A percentile compares a stretch with the other conserved stretches of the same genome.
These are phyloP conservation scores for Epichloe uncinata DNA, from an alignment of 2,329 filamentous ascomycete genomes.

Conservation along the genomic window DNA sequence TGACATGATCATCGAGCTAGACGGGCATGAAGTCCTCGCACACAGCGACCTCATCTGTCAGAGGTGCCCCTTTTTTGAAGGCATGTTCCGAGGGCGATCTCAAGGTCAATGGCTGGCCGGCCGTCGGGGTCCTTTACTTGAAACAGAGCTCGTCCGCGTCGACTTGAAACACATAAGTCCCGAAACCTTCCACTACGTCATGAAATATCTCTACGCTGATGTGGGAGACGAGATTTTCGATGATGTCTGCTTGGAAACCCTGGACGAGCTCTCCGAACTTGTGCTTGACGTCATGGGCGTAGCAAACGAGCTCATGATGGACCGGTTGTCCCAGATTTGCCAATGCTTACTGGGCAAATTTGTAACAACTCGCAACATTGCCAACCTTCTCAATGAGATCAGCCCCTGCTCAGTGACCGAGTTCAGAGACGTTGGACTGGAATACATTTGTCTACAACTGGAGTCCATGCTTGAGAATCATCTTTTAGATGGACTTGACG, in stretches of 20 bases:
- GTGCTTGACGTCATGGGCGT: constrained; percentile 81
- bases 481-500: constrained; percentile 72
- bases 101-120: constrained; percentile 70
- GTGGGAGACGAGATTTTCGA: constrained; percentile 71
- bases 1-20: constrained; percentile 67
- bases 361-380: constrained; percentile 76
- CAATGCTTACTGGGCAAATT: constrained; percentile 74
- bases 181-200: constrained; percentile 62
- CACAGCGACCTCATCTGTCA: constrained; percentile 72
- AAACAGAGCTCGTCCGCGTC: constrained; percentile 43
- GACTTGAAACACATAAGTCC: constrained; percentile 72
- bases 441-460: constrained; percentile 84
- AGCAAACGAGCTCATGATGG: constrained; percentile 91
- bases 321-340: constrained; percentile 78
- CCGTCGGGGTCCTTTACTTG: constrained; percentile 35
- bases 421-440: constrained; percentile 78
- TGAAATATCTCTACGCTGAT: constrained; percentile 76
- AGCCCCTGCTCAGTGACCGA: constrained; percentile 69
- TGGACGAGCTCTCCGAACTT: constrained; percentile 81
- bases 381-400: constrained; percentile 72
- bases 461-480: constrained; percentile 88
- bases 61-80: constrained; percentile 84
- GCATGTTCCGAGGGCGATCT: constrained; percentile 79
- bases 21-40: constrained; percentile 55
- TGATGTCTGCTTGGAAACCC: constrained; percentile 50